phyloP scores from a whole-genome alignment of 805 yeast genomes.

The Yamadazyma kitorensis region DNA sequence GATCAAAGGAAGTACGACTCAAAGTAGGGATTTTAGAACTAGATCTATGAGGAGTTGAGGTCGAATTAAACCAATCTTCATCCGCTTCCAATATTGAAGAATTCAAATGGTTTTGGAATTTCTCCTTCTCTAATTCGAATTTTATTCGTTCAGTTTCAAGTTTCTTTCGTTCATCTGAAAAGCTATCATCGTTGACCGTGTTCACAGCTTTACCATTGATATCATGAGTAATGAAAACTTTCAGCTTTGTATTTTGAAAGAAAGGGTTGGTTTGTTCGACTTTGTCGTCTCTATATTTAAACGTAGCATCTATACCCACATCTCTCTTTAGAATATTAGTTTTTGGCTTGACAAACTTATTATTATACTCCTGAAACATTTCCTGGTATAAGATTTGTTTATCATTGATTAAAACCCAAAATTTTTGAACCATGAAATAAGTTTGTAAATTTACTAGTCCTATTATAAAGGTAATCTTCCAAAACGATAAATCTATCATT shows the following conservation, averaged over 20 bases:
- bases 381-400: conserved; percentile 59
- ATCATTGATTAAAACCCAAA: conserved; percentile 50
- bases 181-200: conserved; percentile 7
- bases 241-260: conserved; percentile 29
- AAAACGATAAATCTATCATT: conserved; percentile 19
- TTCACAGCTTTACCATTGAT: conserved; percentile 32
- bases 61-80: conserved; percentile 13
- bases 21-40: conserved; percentile 1
- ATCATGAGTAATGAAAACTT: conserved; percentile 53
- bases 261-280: conserved; percentile 24
- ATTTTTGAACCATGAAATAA: conserved; percentile 43
- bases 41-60: conserved; percentile 14
- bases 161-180: conserved; percentile 12
- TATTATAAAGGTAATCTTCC: conserved; percentile 28
- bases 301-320: conserved; percentile 58
- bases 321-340: conserved; percentile 52
- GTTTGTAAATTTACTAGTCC: conserved; percentile 25
- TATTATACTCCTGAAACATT: conserved; percentile 58
- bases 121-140: conserved; percentile 15
- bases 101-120: conserved; percentile 10
- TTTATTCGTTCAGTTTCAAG: conserved; percentile 13
- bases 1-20: neutral
- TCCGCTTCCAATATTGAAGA: conserved; percentile 10
- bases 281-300: conserved; percentile 13
- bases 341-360: conserved; percentile 60